Evolutionary conservation across 768 basidiomycete species (phyloP).

Genomic region (Panaeolus cyanescens): DNA sequence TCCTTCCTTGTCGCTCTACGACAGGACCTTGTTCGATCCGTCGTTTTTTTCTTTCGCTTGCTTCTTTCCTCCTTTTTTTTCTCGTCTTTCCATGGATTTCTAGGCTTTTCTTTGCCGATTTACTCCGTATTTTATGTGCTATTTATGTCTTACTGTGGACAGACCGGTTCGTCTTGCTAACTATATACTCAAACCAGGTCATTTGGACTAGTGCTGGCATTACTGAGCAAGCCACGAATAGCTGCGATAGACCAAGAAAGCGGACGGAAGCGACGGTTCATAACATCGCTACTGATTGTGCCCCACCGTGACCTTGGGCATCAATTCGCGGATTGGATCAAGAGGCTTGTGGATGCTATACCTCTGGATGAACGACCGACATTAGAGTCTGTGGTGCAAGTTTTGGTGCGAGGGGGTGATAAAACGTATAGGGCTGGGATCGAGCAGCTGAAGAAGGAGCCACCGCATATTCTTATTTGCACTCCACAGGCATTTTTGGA

Average conservation of each 20-base stretch:
- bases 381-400: conserved; percentile 52
- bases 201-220: conserved; percentile 67
- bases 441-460: conserved; percentile 35
- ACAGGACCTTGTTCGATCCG: not conserved
- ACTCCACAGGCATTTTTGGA: conserved; percentile 74
- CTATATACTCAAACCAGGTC: conserved; percentile 49
- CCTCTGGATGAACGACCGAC: conserved; percentile 24
- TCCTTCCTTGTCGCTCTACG: conserved; percentile 6
- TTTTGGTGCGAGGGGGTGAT: conserved; percentile 58
- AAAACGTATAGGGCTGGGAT: conserved; percentile 42
- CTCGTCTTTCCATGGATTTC: not conserved
- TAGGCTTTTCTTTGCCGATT: not conserved
- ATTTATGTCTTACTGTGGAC: conserved; percentile 1
- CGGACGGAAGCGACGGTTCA: conserved; percentile 26
- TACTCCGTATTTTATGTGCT: not conserved
- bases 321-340: conserved; percentile 68
- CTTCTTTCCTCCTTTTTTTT: not conserved
- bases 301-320: conserved; percentile 75
- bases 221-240: conserved; percentile 57
- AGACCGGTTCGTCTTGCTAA: not conserved
- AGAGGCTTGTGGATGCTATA: conserved; percentile 43
- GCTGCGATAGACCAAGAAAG: conserved; percentile 20
- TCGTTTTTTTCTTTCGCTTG: not conserved
- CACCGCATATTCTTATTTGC: conserved; percentile 69
- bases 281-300: conserved; percentile 64